phyloP scores from a whole-genome alignment of 192 early-diverging fungal genomes.

The Coemansia sp. region DNA sequence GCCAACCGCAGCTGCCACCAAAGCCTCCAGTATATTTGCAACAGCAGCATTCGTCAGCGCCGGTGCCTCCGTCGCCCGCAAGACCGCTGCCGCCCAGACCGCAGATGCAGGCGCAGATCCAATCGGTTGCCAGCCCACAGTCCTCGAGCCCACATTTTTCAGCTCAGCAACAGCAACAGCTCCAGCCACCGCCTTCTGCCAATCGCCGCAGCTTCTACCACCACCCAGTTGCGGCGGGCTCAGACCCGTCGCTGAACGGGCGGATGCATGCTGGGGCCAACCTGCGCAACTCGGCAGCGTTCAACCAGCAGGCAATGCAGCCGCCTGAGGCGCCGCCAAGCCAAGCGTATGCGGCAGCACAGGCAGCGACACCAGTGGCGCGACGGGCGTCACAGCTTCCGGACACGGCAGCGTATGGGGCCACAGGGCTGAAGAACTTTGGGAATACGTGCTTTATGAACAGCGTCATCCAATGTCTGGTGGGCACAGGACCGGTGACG shows the following conservation, averaged over 20 bases:
- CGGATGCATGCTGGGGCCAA: conserved; percentile 44
- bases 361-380: neutral
- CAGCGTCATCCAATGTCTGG: conserved; percentile 76
- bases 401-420: conserved; percentile 58
- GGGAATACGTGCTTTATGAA: conserved; percentile 91
- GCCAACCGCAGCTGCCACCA: conserved; percentile 2
- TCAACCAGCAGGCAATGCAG: conserved; percentile 12
- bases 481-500: conserved; percentile 66
- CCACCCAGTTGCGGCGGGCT: conserved; percentile 11
- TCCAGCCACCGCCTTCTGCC: too few species aligned
- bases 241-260: conserved; percentile 51
- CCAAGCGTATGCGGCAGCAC: conserved; percentile 7
- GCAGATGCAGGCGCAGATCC: conserved; percentile 5
- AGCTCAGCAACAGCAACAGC: too few species aligned
- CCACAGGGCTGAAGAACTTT: conserved; percentile 73
- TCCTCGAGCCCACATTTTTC: neutral
- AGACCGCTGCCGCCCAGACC: neutral
- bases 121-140: neutral
- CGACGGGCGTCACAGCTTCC: conserved; percentile 18
- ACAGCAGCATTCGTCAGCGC: neutral
- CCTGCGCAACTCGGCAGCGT: conserved; percentile 30
- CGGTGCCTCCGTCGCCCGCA: too few species aligned
- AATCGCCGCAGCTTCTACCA: neutral
- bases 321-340: conserved; percentile 8
- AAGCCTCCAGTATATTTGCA: conserved; percentile 8